A percentile compares a stretch with the other conserved stretches of the same genome.
These are phyloP conservation scores for Penicillium chermesinum DNA, from an alignment of 495 filamentous ascomycete genomes.

Conservation along the genomic window DNA sequence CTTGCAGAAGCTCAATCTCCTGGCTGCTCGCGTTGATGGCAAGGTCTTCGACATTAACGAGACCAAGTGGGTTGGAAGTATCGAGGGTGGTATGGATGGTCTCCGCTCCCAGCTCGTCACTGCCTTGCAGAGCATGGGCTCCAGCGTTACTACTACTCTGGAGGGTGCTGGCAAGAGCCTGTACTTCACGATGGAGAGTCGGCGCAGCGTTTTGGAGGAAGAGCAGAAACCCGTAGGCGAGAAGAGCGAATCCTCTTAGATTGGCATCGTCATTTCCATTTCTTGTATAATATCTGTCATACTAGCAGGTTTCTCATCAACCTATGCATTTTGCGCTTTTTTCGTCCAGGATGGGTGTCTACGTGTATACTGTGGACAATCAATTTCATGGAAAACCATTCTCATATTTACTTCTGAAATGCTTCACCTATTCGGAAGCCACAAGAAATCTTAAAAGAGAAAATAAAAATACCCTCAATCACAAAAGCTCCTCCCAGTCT, in stretches of 20 bases:
- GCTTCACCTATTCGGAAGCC: neutral
- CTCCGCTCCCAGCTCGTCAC: conserved; percentile 75
- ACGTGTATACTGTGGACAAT: conserved; percentile 21
- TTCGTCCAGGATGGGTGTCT: conserved; percentile 19
- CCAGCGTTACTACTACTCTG: conserved; percentile 63
- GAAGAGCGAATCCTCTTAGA: conserved; percentile 35
- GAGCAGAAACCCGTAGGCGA: conserved; percentile 45
- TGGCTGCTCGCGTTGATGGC: conserved; percentile 79
- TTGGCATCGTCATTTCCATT: conserved; percentile 13
- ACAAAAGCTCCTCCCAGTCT: neutral
- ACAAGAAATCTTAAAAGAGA: no score
- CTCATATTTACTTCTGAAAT: neutral
- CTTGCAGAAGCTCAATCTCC: conserved; percentile 76
- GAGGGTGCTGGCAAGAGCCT: conserved; percentile 73
- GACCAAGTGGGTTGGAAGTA: conserved; percentile 77
- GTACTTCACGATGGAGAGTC: conserved; percentile 78
- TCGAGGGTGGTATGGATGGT: conserved; percentile 75
- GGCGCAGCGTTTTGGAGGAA: conserved; percentile 72
- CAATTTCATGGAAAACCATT: neutral
- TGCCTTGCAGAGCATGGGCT: conserved; percentile 70
- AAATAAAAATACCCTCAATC: neutral
- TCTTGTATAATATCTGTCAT: conserved; percentile 39
- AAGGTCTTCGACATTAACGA: conserved; percentile 77
- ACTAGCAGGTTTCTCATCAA: conserved; percentile 13
- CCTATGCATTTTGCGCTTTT: conserved; percentile 11